These are phyloP conservation scores for Myxozyma monticola DNA, from an alignment of 805 yeast species.

Conservation along the genomic window DNA sequence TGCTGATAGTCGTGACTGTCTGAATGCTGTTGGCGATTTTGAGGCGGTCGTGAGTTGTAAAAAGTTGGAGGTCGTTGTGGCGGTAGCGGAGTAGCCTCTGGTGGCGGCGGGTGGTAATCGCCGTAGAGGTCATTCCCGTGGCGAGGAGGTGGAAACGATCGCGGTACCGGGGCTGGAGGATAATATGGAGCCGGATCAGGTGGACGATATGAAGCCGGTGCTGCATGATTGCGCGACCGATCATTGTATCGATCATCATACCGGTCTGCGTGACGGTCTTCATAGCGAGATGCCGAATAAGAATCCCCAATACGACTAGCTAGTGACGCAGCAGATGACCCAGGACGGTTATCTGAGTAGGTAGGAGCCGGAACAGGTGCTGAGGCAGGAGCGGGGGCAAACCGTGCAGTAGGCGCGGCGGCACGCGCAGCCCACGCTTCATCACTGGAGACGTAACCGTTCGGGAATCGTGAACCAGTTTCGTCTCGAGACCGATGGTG, in stretches of 20 bases:
- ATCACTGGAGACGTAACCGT: constrained; percentile 14
- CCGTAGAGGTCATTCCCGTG: too few species aligned
- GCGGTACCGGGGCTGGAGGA: not conserved
- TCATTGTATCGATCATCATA: not conserved
- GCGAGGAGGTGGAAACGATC: not conserved
- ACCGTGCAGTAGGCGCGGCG: constrained; percentile 8
- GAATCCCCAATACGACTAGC: too few species aligned
- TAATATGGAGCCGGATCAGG: too few species aligned
- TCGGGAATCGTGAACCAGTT: not conserved
- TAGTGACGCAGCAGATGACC: not conserved
- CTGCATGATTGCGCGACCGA: not conserved
- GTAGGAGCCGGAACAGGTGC: too few species aligned
- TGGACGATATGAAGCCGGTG: not conserved
- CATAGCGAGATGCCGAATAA: not conserved
- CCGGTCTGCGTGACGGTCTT: not conserved
- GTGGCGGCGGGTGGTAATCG: constrained; percentile 19
- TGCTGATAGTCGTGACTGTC: not conserved
- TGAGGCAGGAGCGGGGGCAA: too few species aligned
- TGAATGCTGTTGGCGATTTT: not conserved
- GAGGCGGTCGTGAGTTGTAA: not conserved
- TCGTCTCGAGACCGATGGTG: too few species aligned
- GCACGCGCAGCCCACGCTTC: constrained; percentile 23
- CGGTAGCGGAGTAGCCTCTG: constrained; percentile 12
- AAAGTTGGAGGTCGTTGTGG: not conserved
- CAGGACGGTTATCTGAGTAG: too few species aligned